phyloP scores from a whole-genome alignment of 2,329 filamentous ascomycete species.

The Xylaria sp. region DNA sequence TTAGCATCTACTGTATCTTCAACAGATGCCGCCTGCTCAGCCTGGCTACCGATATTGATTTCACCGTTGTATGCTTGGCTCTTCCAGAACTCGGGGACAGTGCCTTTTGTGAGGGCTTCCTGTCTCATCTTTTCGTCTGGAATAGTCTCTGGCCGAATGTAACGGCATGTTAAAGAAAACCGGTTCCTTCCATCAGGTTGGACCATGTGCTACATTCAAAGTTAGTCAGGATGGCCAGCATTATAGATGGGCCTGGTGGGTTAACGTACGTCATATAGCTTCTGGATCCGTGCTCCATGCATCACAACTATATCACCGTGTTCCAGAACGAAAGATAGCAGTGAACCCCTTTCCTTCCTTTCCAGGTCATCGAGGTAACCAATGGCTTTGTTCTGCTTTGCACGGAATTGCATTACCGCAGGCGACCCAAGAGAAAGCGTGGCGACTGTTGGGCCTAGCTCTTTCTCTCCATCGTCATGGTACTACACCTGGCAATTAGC shows the following conservation, averaged over 20 bases:
- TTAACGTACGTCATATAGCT: constrained; percentile 55
- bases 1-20: not conserved
- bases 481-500: constrained; percentile 42
- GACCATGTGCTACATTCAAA: constrained; percentile 50
- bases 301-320: constrained; percentile 70
- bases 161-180: constrained; percentile 60
- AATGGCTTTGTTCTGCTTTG: constrained; percentile 46
- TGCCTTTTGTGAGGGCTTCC: constrained; percentile 36
- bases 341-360: constrained; percentile 20
- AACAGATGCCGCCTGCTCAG: not conserved
- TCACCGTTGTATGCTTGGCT: constrained; percentile 9
- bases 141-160: constrained; percentile 50
- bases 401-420: constrained; percentile 59
- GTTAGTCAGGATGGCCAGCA: constrained; percentile 21
- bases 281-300: constrained; percentile 62
- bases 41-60: not conserved
- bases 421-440: constrained; percentile 62
- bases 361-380: constrained; percentile 33
- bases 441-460: constrained; percentile 64
- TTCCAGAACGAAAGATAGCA: constrained; percentile 48
- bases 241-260: not conserved
- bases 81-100: constrained; percentile 36
- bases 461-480: constrained; percentile 68
- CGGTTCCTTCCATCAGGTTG: constrained; percentile 52
- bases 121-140: constrained; percentile 28